A percentile compares a stretch with the other conserved stretches of the same genome.
These are phyloP conservation scores for Haematococcus sp. DNA, from an alignment of 139 green algal genomes.

Conservation along the genomic window DNA sequence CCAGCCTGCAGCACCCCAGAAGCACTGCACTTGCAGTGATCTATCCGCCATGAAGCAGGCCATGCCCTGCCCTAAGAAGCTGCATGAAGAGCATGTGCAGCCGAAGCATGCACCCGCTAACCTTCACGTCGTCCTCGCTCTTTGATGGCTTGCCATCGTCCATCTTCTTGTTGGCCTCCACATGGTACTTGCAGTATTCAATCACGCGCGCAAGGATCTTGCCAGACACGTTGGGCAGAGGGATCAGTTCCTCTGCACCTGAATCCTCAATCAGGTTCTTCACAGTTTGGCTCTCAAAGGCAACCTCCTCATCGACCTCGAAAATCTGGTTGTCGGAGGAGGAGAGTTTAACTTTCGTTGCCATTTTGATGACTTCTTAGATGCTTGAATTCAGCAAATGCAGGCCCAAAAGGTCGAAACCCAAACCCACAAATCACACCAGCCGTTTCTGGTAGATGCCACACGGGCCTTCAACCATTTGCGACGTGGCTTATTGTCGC, in stretches of 20 bases:
- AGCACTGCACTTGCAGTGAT: no score
- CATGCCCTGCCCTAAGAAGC: no score
- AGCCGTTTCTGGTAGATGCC: no score
- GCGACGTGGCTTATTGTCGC: no score
- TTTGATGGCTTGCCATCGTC: constrained; percentile 69
- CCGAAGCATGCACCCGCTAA: not conserved
- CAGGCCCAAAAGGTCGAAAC: no score
- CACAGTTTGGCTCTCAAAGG: constrained; percentile 71
- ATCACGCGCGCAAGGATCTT: constrained; percentile 85
- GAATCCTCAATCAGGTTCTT: constrained; percentile 83
- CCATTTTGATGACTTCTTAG: no score
- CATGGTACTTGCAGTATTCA: constrained; percentile 96
- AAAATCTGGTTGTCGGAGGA: constrained; percentile 58
- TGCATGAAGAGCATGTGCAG: not conserved
- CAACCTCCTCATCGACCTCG: constrained; percentile 73
- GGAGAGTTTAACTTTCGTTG: constrained; percentile 34
- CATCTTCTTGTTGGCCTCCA: constrained; percentile 75
- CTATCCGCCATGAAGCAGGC: no score
- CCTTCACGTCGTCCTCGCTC: constrained; percentile 84
- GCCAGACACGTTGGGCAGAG: constrained; percentile 82
- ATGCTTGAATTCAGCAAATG: no score
- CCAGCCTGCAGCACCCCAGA: not conserved
- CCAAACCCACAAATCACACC: no score
- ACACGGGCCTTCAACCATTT: no score
- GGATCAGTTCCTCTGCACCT: constrained; percentile 61